Evolutionary conservation across 805 yeast species (phyloP), one percentile per base, ranked within the genome.

Genomic region (Komagataella pseudopastoris): DNA sequence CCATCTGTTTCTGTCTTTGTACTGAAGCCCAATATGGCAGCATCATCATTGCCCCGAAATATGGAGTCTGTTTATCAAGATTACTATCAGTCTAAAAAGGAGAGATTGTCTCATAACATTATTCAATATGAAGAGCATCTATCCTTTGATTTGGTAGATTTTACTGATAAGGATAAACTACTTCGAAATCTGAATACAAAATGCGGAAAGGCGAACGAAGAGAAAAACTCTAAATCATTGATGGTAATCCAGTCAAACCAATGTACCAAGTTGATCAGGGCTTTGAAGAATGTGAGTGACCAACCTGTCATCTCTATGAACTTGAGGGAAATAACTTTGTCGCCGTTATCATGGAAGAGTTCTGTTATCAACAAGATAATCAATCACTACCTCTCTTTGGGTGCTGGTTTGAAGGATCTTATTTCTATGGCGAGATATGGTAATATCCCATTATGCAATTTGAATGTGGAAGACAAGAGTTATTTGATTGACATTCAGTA

Each of bases 401-500:
- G 93, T 0, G 70, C 81, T 1, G 84, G 96, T 86, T 61, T 89
- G 24, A 71, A 74, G 44, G 83, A 83, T 58, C 71, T 88, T 66
- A 72, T 81, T 17, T 70, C 79, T 0, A 63, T 88, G 51, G 74
- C 97, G 0, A 74, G 76, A 53, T 88, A 84, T 61, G 79, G 91
- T 45, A 81, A 84, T 51, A 77, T 93, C 49, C 99, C 99, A 1
- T 62, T 93, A 43, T 88, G 98, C 61, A 91, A 93, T 60, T 67
- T 91, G 56, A 81, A 80, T 55, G 72, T 81, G n/a, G 91, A 85
- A 53, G 85, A 87, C 56, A 72, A 83, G 66, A 83, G 86, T 0
- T 86, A 79, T 58, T 70, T 89, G 58, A 85, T 91, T 53, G 99
- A 93, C 64, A 75, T 91, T 46, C 81, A 81, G 51, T 93, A 88